Base-by-base conservation (phyloP, 2,329 filamentous ascomycete genomes). In the Paecilomyces dactylethromorphus region DNA sequence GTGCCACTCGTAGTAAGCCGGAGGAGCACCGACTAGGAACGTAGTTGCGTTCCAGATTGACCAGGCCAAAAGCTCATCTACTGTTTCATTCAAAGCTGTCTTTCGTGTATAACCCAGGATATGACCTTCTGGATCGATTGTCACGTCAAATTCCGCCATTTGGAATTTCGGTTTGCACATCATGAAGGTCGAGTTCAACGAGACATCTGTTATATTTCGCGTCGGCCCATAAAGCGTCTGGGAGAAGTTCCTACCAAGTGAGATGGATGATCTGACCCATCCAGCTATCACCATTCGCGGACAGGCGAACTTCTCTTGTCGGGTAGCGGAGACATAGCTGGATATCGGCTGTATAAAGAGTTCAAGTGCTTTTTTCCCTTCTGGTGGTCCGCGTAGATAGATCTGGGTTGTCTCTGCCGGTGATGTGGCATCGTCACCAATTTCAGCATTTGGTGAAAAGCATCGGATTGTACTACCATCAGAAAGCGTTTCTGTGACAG, bases 1-100 rank as follows among this genome's bases (percentile, higher is more conserved):
- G 62, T 84, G 83, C 77, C 78, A 83, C 1, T 22, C 15, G 49
- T 26, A 22, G n/a, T 31, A 32, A 10, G 21, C 54, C 31, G 54
- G 18, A 10, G 35, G 63, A 7, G 53, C 21, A 8, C 15, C 33
- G 2, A 21, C 39, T 8, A 58, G 31, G 12, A 21, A 45, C 2
- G 18, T 24, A 12, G 49, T 54, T 3, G 56, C 50, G 33, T 54
- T 54, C 49, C 56, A 58, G n/a, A 35, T 26, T 2, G 50, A 18
- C 52, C 26, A 53, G 2, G 49, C 54, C 15, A 58, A 22, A 22
- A 18, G 10, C 4, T 54, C 49, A 11, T 57, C 55, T 1, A 57
- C 31, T 13, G 56, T 50, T 33, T 21, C 33, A 5, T 13, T 33
- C 18, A 63, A 60, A 6, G 45, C 15, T 15, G 13, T 39, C 6